phyloP scores from a whole-genome alignment of 2,329 filamentous ascomycete species.

The Beauveria sp. region DNA sequence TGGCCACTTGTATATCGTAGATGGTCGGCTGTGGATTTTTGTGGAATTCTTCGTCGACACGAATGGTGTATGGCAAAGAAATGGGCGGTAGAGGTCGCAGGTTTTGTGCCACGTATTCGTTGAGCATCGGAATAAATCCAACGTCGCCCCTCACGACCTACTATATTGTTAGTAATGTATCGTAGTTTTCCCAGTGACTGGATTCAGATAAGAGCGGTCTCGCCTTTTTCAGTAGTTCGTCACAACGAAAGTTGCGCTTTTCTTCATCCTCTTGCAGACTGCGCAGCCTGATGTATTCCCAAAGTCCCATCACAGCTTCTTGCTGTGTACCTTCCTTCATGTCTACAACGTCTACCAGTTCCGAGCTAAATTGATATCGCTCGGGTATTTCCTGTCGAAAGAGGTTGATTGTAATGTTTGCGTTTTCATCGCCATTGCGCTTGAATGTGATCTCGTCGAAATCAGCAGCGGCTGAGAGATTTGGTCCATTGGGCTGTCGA shows the following conservation, averaged over 20 bases:
- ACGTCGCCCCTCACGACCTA: constrained; percentile 70
- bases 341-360: constrained; percentile 77
- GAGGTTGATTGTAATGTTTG: constrained; percentile 84
- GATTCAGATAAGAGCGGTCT: constrained; percentile 18
- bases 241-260: constrained; percentile 85
- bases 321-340: constrained; percentile 79
- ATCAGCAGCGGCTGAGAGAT: constrained; percentile 55
- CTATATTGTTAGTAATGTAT: background rate
- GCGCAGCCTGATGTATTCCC: constrained; percentile 87
- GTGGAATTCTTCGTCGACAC: constrained; percentile 79
- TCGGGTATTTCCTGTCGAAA: constrained; percentile 79
- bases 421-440: constrained; percentile 83
- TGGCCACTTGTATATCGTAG: constrained; percentile 79
- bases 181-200: background rate
- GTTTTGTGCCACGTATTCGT: constrained; percentile 71
- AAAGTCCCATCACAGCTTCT: constrained; percentile 83
- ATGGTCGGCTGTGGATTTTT: constrained; percentile 69
- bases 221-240: constrained; percentile 72
- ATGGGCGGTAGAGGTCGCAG: constrained; percentile 74
- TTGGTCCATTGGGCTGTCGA: constrained; percentile 34
- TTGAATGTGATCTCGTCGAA: constrained; percentile 92
- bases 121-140: constrained; percentile 79
- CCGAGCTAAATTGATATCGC: constrained; percentile 70
- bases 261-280: constrained; percentile 91
- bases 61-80: constrained; percentile 84